Evolutionary conservation across 768 basidiomycete species (phyloP), one percentile per base, ranked within the genome.

Genomic region (Boletus rubroflammeus): DNA sequence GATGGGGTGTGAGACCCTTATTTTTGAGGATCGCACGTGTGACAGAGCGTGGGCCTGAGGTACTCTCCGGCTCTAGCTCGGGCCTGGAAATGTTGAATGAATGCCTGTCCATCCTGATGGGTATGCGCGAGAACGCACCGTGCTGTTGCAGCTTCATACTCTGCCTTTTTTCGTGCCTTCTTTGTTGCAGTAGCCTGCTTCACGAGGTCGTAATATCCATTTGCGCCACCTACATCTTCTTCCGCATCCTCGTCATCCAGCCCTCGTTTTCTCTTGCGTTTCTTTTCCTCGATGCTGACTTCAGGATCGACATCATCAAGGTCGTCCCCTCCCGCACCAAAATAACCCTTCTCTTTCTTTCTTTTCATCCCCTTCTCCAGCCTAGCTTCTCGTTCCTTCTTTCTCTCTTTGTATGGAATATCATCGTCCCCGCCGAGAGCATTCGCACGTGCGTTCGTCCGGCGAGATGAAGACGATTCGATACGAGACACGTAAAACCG

Each of bases 401-500:
- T 78, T 46, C 86, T 76, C 64, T 92, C 89, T 41, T 84, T 80
- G 64, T 95, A 92, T 17, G 97, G 97, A 44, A 98, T 78, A 65
- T 99, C 97, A 63, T 98, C 96, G 67, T 99, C 97, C 17, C 97
- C 97, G 29, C 90, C 88, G 49, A 84, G 68, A 5, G 88, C 83
- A 25, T 79, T 80, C 57, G 74, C 78, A 53, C 90, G 78, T 6
- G 92, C 93, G 28, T 82, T 83, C 52, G 84, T 81, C 50, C 95
- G 80, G 55, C 89, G 78, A 11, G 86, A 83, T 50, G 84, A 81
- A 6, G 91, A 82, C 53, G 85, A 85, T 66, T 91, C 91, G 63
- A 99, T 95, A 67, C 88, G 90, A 50, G 90, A 82, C 5, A 93
- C 93, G 72, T 98, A 91, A 83, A 98, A 99, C 34, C 89, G 86